Conservation (phyloP, 2,329 filamentous ascomycete species). For the Botrytis porri region DNA sequence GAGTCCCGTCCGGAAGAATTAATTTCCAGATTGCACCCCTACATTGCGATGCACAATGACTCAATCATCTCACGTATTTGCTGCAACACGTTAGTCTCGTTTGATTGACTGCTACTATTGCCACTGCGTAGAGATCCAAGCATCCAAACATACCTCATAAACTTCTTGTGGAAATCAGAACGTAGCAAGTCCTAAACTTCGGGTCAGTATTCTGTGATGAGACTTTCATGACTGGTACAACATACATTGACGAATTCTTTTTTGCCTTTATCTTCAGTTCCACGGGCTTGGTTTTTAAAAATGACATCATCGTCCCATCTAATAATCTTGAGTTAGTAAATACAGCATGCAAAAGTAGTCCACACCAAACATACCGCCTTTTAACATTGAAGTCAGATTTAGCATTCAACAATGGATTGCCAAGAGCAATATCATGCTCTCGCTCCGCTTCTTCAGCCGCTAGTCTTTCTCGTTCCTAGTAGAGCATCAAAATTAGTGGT, state of each 20-base stretch:
- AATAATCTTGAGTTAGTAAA: neutral
- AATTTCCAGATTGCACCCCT: neutral
- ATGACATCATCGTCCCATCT: slow-evolving; percentile 98
- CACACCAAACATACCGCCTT: slow-evolving; percentile 47
- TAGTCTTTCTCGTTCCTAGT: slow-evolving; percentile 72
- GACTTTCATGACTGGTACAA: slow-evolving; percentile 27
- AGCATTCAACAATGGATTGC: slow-evolving; percentile 83
- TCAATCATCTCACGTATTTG: slow-evolving; percentile 39
- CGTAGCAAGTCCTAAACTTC: slow-evolving; percentile 69
- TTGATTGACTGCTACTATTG: neutral
- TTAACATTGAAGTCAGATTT: slow-evolving; percentile 87
- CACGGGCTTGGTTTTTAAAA: slow-evolving; percentile 97
- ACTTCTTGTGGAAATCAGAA: slow-evolving; percentile 96
- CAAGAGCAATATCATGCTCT: slow-evolving; percentile 84
- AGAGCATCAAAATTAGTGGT: slow-evolving; percentile 20
- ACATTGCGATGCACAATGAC: neutral
- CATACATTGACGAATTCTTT: slow-evolving; percentile 96
- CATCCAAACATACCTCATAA: slow-evolving; percentile 61
- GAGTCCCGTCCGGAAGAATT: neutral
- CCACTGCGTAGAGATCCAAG: neutral
- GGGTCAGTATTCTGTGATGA: slow-evolving; percentile 22
- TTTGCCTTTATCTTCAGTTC: slow-evolving; percentile 86
- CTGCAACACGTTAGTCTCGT: slow-evolving; percentile 26
- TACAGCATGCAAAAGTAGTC: neutral
- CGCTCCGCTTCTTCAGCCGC: slow-evolving; percentile 78